Evolutionary conservation across 805 yeast genomes (phyloP), one percentile per base, ranked within the genome.

Genomic region (Ogataea nakhonphanomensis): DNA sequence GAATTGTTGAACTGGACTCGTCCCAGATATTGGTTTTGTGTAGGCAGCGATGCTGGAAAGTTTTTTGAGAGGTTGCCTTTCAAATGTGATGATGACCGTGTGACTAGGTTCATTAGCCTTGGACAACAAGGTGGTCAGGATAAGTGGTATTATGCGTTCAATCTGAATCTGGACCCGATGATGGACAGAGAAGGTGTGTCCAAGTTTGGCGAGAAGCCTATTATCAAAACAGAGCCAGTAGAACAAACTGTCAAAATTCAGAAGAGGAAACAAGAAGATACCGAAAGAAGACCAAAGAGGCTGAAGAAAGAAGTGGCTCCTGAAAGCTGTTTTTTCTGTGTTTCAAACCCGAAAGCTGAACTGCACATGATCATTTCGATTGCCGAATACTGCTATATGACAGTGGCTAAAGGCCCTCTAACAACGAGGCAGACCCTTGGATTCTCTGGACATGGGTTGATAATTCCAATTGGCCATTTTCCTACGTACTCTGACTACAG

Each of bases 401-500:
- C 96, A 0, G 69, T 81, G 11, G 95, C 95, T 0, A 88, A 84
- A 55, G 97, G 97, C 0, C 96, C 97, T 0, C 61, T 89, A 13
- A 76, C 85, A 1, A 61, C 71, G 21, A 76, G 81, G 1, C 61
- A 58, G 8, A 65, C 66, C 10, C 61, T 73, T 3, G 64, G 67
- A 7, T 80, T 85, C 53, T 76, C 95, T 0, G 96, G 95, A 0
- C 96, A 89, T 65, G 85, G 86, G 15, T 66, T 89, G 30, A 70
- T 90, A 7, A 77, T 88, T 9, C 95, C 96, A 0, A 74, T 90
- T 13, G 78, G 81, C 14, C 97, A 89, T 57, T 66, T 69, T 7
- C 73, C 95, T 0, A 71, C 51, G 8, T 47, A 51, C 30, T 49
- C 39, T 26, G 49, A 55, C 49, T 51, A 51, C 49, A 42, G 49